Evolutionary conservation across 495 filamentous ascomycete species (phyloP), one percentile per base, ranked within the genome.

Genomic region (Daldinia childiae): DNA sequence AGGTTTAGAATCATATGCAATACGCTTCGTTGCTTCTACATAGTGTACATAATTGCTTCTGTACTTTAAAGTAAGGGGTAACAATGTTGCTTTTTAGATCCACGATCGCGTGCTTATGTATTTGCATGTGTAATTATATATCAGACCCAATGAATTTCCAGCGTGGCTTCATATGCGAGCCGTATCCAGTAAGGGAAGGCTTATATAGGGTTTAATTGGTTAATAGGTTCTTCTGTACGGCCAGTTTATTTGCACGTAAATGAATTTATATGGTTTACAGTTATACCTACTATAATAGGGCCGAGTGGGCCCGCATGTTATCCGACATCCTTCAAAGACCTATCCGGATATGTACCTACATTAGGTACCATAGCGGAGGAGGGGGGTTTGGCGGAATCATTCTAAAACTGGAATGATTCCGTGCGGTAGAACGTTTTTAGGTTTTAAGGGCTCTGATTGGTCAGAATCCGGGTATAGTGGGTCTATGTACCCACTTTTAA

Each of bases 1-100:
- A n/a, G 38, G 38, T 39, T 39, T 43, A 43, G 6, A 45, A 45
- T 48, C 17, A 70, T 57, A 36, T 65, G 57, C 62, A 57, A 70
- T 64, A 29, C 45, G 39, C 52, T 52, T 58, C 3, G 29, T 43
- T 45, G 60, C 27, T 29, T 62, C 24, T 21, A 24, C 57, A 26
- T 32, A n/a, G n/a, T n/a, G n/a, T n/a, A n/a, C n/a, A 32, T 1
- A 32, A 1, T 32, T 32, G 8, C 7, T 9, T 32, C 7, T 9
- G 17, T n/a, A 14, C 38, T n/a, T 17, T 63, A 58, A 58, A 7
- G 39, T 27, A 62, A 15, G 41, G 38, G 36, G 30, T 17, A 51
- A 41, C 39, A 14, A 68, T 39, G 26, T 54, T 1, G 15, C 12
- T 17, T 30, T 58, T 32, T 27, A 68, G 66, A 58, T 58, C 59